Evolutionary conservation across 2,329 filamentous ascomycete species (phyloP).

Genomic region (Zymoseptoria tritici): DNA sequence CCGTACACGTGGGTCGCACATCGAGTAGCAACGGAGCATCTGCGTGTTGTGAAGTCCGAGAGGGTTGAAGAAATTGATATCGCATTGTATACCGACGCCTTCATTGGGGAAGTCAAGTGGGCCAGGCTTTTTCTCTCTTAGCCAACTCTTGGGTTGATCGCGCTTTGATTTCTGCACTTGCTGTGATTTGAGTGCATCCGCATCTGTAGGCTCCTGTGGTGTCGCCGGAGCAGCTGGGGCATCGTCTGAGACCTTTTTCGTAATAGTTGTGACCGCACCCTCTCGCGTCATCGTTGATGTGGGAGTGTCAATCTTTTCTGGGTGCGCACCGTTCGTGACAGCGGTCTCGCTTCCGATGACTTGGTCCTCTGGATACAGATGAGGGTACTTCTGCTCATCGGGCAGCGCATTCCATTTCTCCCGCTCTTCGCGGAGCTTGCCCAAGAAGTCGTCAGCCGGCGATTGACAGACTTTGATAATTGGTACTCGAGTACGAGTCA

Average conservation of each 20-base stretch:
- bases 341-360: slow-evolving; percentile 6
- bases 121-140: slow-evolving; percentile 40
- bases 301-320: neutral
- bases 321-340: neutral
- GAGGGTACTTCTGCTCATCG: slow-evolving; percentile 38
- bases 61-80: slow-evolving; percentile 85
- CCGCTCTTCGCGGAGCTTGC: slow-evolving; percentile 57
- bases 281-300: neutral
- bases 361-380: slow-evolving; percentile 21
- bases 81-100: slow-evolving; percentile 75
- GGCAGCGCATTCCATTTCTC: slow-evolving; percentile 61
- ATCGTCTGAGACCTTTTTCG: neutral
- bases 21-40: slow-evolving; percentile 74
- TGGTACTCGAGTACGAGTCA: slow-evolving; percentile 72
- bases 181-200: neutral
- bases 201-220: neutral
- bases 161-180: slow-evolving; percentile 6
- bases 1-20: slow-evolving; percentile 68
- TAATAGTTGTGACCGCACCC: neutral
- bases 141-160: slow-evolving; percentile 30
- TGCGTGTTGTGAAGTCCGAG: slow-evolving; percentile 77
- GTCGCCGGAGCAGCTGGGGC: slow-evolving; percentile 1
- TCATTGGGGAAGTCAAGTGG: slow-evolving; percentile 69
- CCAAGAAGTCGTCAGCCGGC: slow-evolving; percentile 54
- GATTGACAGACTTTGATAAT: slow-evolving; percentile 80